Evolutionary conservation across 441 rosid species (phyloP).

Genomic region (Pelargonium australe): DNA sequence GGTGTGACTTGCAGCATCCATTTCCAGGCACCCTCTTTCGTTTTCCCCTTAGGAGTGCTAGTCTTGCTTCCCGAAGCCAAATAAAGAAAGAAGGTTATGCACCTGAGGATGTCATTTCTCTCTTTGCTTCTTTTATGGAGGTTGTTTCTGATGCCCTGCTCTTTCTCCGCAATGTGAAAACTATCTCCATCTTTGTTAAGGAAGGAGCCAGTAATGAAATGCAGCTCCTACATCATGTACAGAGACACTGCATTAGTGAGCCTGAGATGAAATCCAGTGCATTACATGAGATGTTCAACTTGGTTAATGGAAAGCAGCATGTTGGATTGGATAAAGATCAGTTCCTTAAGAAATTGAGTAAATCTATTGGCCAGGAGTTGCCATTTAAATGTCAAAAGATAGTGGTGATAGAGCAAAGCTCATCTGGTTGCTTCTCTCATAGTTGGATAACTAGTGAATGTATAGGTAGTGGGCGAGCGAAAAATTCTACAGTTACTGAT

Average conservation of each 20-base stretch:
- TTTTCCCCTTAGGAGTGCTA: conserved; percentile 82
- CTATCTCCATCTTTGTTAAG: conserved; percentile 68
- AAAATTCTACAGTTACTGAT: conserved; percentile 30
- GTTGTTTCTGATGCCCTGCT: conserved; percentile 78
- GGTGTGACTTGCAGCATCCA: conserved; percentile 79
- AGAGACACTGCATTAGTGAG: conserved; percentile 50
- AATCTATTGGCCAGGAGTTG: conserved; percentile 45
- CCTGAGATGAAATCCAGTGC: conserved; percentile 45
- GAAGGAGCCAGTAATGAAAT: conserved; percentile 76
- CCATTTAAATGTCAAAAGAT: conserved; percentile 76
- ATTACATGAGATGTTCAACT: conserved; percentile 47
- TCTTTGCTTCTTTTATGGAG: conserved; percentile 72
- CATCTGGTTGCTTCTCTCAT: conserved; percentile 56
- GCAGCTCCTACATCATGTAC: conserved; percentile 77
- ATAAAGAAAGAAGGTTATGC: conserved; percentile 84
- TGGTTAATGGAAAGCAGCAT: conserved; percentile 49
- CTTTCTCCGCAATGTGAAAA: conserved; percentile 80
- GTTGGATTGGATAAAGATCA: conserved; percentile 76
- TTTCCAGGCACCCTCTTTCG: conserved; percentile 97
- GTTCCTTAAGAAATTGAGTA: conserved; percentile 66
- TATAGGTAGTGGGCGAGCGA: conserved; percentile 49
- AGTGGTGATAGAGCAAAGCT: conserved; percentile 74
- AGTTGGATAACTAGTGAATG: conserved; percentile 94
- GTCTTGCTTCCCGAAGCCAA: conserved; percentile 73
- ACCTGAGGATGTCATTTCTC: conserved; percentile 82